phyloP scores from a whole-genome alignment of 2,329 filamentous ascomycete genomes.

The Beauveria asiatica region DNA sequence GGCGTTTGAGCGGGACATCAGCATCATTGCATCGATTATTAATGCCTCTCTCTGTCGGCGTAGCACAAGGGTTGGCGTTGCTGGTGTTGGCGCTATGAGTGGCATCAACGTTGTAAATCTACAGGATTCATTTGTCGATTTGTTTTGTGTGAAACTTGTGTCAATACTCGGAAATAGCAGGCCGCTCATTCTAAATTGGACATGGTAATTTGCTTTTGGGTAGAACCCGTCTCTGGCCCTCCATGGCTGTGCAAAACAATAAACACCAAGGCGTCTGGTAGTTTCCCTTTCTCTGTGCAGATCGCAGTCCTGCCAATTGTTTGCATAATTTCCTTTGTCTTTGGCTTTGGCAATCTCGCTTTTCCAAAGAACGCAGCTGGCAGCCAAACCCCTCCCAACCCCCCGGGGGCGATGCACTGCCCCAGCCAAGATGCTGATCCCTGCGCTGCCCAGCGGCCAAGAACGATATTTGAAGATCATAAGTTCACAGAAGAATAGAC shows the following conservation, averaged over 20 bases:
- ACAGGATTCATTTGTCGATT: not conserved
- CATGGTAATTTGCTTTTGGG: too few species aligned
- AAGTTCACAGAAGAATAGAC: too few species aligned
- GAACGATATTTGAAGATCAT: not conserved
- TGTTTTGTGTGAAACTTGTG: not conserved
- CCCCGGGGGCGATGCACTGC: not conserved
- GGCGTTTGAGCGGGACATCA: not conserved
- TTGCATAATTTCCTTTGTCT: not conserved
- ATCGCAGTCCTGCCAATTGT: not conserved
- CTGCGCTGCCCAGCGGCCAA: not conserved
- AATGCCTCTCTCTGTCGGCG: not conserved
- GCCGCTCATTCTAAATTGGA: too few species aligned
- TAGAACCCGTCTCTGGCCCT: too few species aligned
- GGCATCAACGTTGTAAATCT: not conserved
- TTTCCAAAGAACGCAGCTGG: not conserved
- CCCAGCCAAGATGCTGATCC: not conserved
- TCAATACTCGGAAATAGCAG: not conserved
- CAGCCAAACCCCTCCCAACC: not conserved
- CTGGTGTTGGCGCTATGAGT: not conserved
- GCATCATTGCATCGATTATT: not conserved
- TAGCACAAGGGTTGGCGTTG: not conserved
- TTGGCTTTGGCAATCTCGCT: too few species aligned
- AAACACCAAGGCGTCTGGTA: not conserved
- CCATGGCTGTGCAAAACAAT: not conserved
- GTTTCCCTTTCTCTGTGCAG: not conserved